Percentiles rank a stretch among this genome's conserved stretches.
Conservation (phyloP, 2,329 filamentous ascomycete species). For the Colletotrichum godetiae region DNA sequence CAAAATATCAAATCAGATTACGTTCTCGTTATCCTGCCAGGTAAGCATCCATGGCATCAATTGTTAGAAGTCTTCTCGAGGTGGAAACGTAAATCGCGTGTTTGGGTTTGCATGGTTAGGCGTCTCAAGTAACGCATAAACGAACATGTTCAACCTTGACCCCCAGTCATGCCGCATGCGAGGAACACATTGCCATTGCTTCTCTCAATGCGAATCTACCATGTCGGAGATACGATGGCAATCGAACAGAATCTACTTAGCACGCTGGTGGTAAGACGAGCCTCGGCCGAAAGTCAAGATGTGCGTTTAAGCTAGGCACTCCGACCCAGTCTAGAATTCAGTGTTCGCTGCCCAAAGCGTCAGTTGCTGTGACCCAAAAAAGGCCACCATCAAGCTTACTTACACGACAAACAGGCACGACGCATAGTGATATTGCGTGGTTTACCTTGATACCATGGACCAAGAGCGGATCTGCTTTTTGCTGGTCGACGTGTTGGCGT, state of each 20-base stretch:
- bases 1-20: not conserved
- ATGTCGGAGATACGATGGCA: not conserved
- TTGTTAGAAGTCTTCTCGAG: not conserved
- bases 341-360: not conserved
- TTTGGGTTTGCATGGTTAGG: not conserved
- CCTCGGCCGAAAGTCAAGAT: not conserved
- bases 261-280: not conserved
- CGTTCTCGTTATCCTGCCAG: not conserved
- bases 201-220: not conserved
- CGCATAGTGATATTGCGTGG: not conserved
- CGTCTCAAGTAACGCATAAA: constrained; percentile 6
- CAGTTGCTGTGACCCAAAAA: not conserved
- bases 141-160: not conserved
- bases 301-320: not conserved
- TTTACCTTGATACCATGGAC: not conserved
- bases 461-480: not conserved
- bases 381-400: not conserved
- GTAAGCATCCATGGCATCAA: not conserved
- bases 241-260: not conserved
- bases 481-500: not conserved
- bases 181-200: not conserved
- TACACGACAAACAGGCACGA: not conserved
- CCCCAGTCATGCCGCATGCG: not conserved
- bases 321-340: not conserved
- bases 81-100: not conserved